Evolutionary conservation across 805 yeast species (phyloP).

Genomic region (Lachancea cidri): DNA sequence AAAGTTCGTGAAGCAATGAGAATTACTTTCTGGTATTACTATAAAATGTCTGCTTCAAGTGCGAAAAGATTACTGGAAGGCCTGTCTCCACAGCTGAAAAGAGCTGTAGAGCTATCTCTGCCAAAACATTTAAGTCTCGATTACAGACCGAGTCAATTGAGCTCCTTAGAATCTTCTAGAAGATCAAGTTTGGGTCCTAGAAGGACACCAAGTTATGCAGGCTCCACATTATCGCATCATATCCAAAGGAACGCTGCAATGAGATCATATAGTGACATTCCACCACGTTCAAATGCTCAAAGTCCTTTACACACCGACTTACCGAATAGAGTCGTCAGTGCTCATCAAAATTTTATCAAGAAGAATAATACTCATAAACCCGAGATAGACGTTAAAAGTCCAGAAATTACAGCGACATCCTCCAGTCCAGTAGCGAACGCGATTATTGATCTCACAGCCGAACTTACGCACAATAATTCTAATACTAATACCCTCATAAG

Average conservation of each 20-base stretch:
- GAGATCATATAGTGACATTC: constrained; percentile 8
- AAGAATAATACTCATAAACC: constrained; percentile 7
- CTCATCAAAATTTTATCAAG: background rate
- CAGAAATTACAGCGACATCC: constrained; percentile 12
- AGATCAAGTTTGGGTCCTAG: constrained; percentile 30
- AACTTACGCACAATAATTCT: constrained; percentile 16
- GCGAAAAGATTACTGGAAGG: constrained; percentile 39
- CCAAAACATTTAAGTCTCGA: constrained; percentile 36
- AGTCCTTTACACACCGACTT: constrained; percentile 16
- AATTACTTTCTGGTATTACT: constrained; percentile 66
- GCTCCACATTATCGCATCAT: constrained; percentile 24
- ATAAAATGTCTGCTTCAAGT: constrained; percentile 46
- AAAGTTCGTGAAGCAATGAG: constrained; percentile 73
- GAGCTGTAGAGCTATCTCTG: constrained; percentile 56
- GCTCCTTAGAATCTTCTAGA: constrained; percentile 38
- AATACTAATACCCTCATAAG: constrained; percentile 23
- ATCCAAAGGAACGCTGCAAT: constrained; percentile 4
- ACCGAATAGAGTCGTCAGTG: background rate
- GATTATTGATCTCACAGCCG: constrained; percentile 28
- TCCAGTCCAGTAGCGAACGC: constrained; percentile 5
- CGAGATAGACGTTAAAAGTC: constrained; percentile 16
- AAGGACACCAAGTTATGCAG: constrained; percentile 29
- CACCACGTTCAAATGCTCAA: constrained; percentile 9
- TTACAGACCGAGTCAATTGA: constrained; percentile 11
- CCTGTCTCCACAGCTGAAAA: constrained; percentile 33